Conservation (phyloP, 352 stramenopile species). For the Stephanocyclus meneghinianus region DNA sequence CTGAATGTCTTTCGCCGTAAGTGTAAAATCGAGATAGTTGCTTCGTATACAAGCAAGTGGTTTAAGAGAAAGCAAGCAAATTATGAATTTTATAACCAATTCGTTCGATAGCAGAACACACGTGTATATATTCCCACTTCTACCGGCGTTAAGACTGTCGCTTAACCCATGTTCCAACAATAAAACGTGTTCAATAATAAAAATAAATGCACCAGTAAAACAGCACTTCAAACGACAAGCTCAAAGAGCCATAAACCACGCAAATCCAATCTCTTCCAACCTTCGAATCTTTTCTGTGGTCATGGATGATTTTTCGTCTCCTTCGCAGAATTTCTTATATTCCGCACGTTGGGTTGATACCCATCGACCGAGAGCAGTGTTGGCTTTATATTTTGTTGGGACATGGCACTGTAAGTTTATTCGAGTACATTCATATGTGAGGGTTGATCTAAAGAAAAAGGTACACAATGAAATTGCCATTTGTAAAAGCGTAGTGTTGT, state of each 20-base stretch:
- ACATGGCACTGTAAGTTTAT: conserved; percentile 24
- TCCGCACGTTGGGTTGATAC: conserved; percentile 44
- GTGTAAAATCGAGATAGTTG: background rate
- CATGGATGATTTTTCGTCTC: conserved; percentile 34
- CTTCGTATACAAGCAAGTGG: background rate
- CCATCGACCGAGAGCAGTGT: conserved; percentile 38
- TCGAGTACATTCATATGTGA: background rate
- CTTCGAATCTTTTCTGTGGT: conserved; percentile 35
- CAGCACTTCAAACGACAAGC: background rate
- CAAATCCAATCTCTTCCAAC: conserved; percentile 36
- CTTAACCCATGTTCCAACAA: too few relatives aligned
- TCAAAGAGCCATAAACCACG: conserved; percentile 37
- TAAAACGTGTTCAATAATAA: background rate
- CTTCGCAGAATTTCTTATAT: conserved; percentile 45
- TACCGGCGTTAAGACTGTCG: too few relatives aligned
- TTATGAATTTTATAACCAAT: conserved; percentile 9
- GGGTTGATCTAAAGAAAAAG: background rate
- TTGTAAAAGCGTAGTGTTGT: too few relatives aligned
- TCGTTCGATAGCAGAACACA: background rate
- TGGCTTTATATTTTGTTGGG: conserved; percentile 41
- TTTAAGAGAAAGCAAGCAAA: background rate
- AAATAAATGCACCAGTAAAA: background rate
- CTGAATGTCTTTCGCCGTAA: conserved; percentile 13
- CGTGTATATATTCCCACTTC: background rate
- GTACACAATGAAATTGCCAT: background rate